These are phyloP conservation scores for Leishmania tropica DNA, from an alignment of 208 protist genomes.

Conservation along the genomic window DNA sequence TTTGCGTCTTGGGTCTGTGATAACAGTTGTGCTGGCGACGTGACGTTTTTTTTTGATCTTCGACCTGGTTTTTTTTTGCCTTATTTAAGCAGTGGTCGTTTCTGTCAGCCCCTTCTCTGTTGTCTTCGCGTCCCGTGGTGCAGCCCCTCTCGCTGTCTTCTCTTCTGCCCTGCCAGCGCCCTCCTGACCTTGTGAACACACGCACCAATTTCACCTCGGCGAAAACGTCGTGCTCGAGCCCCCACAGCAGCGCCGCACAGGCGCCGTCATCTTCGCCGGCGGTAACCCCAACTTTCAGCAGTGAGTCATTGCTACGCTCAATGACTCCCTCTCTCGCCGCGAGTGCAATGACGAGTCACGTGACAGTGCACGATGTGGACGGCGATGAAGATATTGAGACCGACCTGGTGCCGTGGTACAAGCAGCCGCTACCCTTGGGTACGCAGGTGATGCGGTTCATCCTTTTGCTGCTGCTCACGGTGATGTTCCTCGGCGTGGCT, in stretches of 20 bases:
- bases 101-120: too few species aligned
- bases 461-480: constrained; percentile 51
- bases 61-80: background rate
- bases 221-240: background rate
- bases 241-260: background rate
- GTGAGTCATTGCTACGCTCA: background rate
- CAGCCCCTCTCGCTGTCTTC: too few species aligned
- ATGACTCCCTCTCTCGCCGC: too few species aligned
- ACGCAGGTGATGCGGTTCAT: constrained; percentile 77
- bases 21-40: background rate
- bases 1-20: background rate
- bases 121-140: too few species aligned
- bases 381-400: constrained; percentile 9
- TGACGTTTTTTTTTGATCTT: background rate
- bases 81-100: too few species aligned
- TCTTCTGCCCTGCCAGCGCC: too few species aligned
- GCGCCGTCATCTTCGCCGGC: background rate
- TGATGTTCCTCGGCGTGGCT: constrained; percentile 57
- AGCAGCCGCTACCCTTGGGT: constrained; percentile 55
- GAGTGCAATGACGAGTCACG: background rate
- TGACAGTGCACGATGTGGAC: background rate
- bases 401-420: constrained; percentile 35
- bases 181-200: too few species aligned
- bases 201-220: background rate
- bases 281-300: background rate